Conservation (phyloP, 2,329 filamentous ascomycete genomes). For the Ophiostoma piceae region DNA sequence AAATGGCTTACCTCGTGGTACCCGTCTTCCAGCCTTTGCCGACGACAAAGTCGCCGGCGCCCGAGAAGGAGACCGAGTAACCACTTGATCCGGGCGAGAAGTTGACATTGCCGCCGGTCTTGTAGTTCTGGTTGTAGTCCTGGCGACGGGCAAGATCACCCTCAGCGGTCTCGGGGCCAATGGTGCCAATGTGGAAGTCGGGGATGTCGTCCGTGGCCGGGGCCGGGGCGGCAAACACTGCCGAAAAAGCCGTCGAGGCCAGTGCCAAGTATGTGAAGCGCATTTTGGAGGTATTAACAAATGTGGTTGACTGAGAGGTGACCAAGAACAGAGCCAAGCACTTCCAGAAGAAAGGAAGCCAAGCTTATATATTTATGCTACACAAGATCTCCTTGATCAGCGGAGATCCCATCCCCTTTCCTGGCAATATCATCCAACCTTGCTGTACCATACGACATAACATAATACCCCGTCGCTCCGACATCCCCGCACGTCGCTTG, state of each 20-base stretch:
- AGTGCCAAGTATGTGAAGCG: conserved; percentile 28
- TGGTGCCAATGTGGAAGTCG: conserved; percentile 31
- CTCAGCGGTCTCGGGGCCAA: conserved; percentile 27
- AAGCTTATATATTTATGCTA: neutral
- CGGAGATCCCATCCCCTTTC: neutral
- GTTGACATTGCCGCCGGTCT: conserved; percentile 36
- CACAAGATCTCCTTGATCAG: neutral
- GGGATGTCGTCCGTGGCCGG: conserved; percentile 27
- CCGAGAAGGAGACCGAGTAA: conserved; percentile 43
- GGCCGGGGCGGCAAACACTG: conserved; percentile 28
- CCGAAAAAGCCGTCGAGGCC: conserved; percentile 29
- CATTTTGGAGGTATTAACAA: neutral
- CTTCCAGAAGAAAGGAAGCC: neutral
- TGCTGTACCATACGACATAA: too few species aligned
- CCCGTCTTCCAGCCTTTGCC: conserved; percentile 57
- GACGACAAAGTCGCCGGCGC: conserved; percentile 49
- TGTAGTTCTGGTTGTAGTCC: conserved; percentile 42
- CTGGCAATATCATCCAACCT: neutral
- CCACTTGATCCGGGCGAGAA: conserved; percentile 31
- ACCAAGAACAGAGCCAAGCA: neutral
- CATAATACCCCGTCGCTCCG: neutral
- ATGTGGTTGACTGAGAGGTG: neutral
- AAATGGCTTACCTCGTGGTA: conserved; percentile 32
- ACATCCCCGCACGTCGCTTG: conserved; percentile 2
- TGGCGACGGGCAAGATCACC: conserved; percentile 31